These are phyloP conservation scores for Pinus albicaulis DNA, from an alignment of 75 land plant genomes.

Conservation along the genomic window DNA sequence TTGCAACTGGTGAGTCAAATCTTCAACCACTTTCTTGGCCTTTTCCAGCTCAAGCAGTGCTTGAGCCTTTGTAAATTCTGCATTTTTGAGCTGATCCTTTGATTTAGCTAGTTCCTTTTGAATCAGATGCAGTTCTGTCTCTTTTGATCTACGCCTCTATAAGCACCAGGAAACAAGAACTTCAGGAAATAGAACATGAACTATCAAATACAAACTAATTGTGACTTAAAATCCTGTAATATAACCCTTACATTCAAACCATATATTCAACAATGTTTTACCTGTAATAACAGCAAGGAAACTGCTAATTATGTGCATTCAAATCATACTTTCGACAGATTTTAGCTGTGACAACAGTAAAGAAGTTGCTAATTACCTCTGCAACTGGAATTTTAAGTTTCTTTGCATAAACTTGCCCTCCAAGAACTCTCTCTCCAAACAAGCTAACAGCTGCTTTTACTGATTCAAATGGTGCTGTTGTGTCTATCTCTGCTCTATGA, in stretches of 20 bases:
- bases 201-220: not conserved
- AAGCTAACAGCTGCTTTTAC: slow-evolving; percentile 82
- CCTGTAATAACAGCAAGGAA: not conserved
- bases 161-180: not conserved
- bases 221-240: too few relatives aligned
- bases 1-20: slow-evolving; percentile 42
- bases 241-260: not conserved
- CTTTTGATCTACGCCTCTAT: slow-evolving; percentile 9
- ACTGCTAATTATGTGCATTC: not conserved
- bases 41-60: slow-evolving; percentile 65
- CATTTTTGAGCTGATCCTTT: slow-evolving; percentile 55
- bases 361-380: not conserved
- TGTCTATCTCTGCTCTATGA: slow-evolving; percentile 71
- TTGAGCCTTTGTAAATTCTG: slow-evolving; percentile 52
- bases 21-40: slow-evolving; percentile 54
- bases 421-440: slow-evolving; percentile 80
- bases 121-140: slow-evolving; percentile 57
- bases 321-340: not conserved
- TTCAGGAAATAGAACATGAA: not conserved
- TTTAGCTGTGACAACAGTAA: not conserved
- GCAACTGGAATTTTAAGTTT: slow-evolving; percentile 21
- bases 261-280: not conserved
- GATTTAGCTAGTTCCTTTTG: slow-evolving; percentile 63
- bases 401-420: slow-evolving; percentile 52
- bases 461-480: slow-evolving; percentile 75